These are phyloP conservation scores for Diaporthe ilicicola DNA, from an alignment of 2,329 filamentous ascomycete genomes.

Conservation along the genomic window DNA sequence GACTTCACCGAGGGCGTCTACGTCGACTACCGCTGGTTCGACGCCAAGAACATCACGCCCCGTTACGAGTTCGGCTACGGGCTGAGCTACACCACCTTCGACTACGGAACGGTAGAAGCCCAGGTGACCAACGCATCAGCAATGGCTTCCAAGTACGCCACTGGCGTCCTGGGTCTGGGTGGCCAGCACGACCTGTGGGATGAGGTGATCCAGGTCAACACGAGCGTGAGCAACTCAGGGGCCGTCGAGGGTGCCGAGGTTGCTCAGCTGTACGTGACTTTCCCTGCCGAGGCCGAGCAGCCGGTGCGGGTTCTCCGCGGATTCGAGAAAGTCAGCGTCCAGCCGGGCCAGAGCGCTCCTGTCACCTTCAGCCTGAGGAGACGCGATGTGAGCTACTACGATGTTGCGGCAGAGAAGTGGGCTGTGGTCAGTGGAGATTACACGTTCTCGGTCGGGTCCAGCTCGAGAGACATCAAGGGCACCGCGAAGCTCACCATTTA, in stretches of 20 bases:
- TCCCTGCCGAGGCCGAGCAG: conserved; percentile 42
- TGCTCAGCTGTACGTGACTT: conserved; percentile 39
- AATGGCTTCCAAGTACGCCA: background rate
- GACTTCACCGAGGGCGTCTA: conserved; percentile 34
- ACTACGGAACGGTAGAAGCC: background rate
- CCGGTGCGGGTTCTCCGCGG: conserved; percentile 69
- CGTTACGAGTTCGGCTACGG: conserved; percentile 64
- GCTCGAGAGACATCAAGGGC: conserved; percentile 48
- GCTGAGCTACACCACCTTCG: conserved; percentile 41
- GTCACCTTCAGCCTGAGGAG: conserved; percentile 64
- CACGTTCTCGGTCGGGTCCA: conserved; percentile 54
- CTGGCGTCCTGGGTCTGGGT: background rate
- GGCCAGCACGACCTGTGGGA: conserved; percentile 50
- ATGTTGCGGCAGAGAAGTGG: conserved; percentile 69
- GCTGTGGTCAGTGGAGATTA: conserved; percentile 55
- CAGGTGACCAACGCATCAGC: background rate
- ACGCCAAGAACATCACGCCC: conserved; percentile 57
- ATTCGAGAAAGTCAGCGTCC: conserved; percentile 68
- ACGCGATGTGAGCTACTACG: conserved; percentile 73
- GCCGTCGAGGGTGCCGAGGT: conserved; percentile 37
- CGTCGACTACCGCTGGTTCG: conserved; percentile 66
- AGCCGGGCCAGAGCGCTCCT: conserved; percentile 49
- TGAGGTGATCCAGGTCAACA: conserved; percentile 47
- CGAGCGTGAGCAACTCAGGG: conserved; percentile 52
- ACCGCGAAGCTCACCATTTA: background rate